These are phyloP conservation scores for Pulveroboletus sp. DNA, from an alignment of 768 basidiomycete genomes.

Conservation along the genomic window DNA sequence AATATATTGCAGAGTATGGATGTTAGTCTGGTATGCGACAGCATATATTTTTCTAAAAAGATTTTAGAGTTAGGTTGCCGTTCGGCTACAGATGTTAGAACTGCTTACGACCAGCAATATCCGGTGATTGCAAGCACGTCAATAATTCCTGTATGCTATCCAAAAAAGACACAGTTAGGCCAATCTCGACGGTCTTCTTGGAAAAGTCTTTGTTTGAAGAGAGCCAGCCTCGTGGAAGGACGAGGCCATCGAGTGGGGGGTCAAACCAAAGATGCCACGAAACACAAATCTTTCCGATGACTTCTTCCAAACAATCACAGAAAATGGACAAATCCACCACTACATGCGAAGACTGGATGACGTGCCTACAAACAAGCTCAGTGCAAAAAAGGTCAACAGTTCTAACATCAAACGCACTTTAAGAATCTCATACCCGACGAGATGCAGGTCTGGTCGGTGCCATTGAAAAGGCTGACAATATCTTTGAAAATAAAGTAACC, in stretches of 20 bases:
- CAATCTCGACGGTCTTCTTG: conserved; percentile 29
- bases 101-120: conserved; percentile 26
- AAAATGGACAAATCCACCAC: conserved; percentile 45
- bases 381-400: conserved; percentile 22
- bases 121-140: conserved; percentile 28
- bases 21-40: conserved; percentile 13
- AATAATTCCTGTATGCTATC: conserved; percentile 23
- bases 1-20: conserved; percentile 35
- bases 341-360: conserved; percentile 37
- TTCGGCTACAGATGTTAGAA: neutral
- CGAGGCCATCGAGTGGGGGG: conserved; percentile 40
- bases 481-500: conserved; percentile 32
- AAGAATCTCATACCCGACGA: conserved; percentile 39
- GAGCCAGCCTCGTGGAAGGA: conserved; percentile 57
- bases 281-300: conserved; percentile 43
- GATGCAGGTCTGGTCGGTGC: conserved; percentile 24
- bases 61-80: neutral
- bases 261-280: conserved; percentile 23
- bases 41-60: conserved; percentile 5
- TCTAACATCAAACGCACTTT: conserved; percentile 29
- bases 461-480: conserved; percentile 28
- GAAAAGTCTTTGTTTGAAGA: conserved; percentile 16
- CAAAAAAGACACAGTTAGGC: conserved; percentile 35
- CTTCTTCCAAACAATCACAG: conserved; percentile 49
- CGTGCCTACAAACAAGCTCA: conserved; percentile 36